These are phyloP conservation scores for Priceomyces medius DNA, from an alignment of 805 yeast genomes.

Conservation along the genomic window DNA sequence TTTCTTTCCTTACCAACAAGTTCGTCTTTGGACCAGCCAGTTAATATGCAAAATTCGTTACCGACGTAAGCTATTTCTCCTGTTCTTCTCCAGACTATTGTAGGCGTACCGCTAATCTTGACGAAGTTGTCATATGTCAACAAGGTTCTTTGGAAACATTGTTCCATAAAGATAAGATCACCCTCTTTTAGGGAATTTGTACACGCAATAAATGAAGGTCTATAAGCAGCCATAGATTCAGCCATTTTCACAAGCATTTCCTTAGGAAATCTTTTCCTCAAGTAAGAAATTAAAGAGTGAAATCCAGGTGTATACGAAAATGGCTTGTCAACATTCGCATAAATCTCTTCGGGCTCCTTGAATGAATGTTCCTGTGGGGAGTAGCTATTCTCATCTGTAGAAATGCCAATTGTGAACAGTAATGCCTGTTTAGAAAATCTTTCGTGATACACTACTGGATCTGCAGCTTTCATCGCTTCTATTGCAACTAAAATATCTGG, in stretches of 20 bases:
- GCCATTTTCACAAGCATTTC: conserved; percentile 78
- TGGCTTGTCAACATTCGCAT: conserved; percentile 70
- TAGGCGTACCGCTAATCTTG: conserved; percentile 85
- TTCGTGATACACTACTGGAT: conserved; percentile 42
- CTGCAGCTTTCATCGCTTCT: conserved; percentile 33
- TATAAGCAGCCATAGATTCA: conserved; percentile 80
- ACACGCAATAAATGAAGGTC: conserved; percentile 92
- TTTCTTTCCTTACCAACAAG: conserved; percentile 61
- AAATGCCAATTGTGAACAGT: conserved; percentile 49
- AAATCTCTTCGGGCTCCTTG: conserved; percentile 75
- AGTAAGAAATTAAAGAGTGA: conserved; percentile 73
- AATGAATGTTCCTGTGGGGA: conserved; percentile 20
- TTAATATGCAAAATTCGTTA: conserved; percentile 85
- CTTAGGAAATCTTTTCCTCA: conserved; percentile 67
- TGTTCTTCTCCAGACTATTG: conserved; percentile 92
- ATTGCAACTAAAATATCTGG: conserved; percentile 60
- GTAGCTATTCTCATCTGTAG: conserved; percentile 34
- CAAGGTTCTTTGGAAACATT: conserved; percentile 89
- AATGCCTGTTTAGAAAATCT: conserved; percentile 40
- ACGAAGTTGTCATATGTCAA: conserved; percentile 86
- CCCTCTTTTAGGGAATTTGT: conserved; percentile 85
- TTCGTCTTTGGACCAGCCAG: conserved; percentile 84
- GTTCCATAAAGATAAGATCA: conserved; percentile 92
- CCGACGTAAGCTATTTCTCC: conserved; percentile 95
- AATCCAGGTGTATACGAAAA: conserved; percentile 90